phyloP scores from a whole-genome alignment of 176 grass and related monocot species.

The Tuctoria greenei region DNA sequence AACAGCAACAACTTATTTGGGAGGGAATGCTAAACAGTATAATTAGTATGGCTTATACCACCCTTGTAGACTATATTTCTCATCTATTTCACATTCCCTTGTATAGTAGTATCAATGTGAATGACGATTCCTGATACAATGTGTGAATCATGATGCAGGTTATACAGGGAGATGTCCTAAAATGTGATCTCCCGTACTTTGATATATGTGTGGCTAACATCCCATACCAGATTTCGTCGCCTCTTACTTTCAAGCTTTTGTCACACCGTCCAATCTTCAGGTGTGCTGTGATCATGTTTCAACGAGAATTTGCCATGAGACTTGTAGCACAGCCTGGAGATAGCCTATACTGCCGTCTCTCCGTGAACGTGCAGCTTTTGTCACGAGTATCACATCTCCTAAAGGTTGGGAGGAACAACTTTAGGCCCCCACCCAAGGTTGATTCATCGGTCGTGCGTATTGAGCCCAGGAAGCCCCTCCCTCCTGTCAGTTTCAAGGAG shows the following conservation, averaged over 20 bases:
- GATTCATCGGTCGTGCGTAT: constrained; percentile 93
- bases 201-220: constrained; percentile 98
- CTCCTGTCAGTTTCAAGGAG: constrained; percentile 88
- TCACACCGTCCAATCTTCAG: constrained; percentile 82
- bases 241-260: constrained; percentile 85
- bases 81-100: neutral
- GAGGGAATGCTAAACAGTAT: neutral
- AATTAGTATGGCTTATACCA: neutral
- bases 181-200: constrained; percentile 92
- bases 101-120: neutral
- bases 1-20: neutral
- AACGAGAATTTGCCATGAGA: constrained; percentile 93
- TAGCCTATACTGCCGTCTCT: constrained; percentile 86
- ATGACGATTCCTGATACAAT: neutral
- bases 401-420: constrained; percentile 89
- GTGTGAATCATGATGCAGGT: constrained; percentile 46
- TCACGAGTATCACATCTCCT: constrained; percentile 85
- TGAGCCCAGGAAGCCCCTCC: constrained; percentile 77
- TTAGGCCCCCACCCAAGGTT: constrained; percentile 87
- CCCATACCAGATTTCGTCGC: constrained; percentile 91
- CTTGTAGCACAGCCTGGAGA: constrained; percentile 86
- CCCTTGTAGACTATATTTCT: neutral
- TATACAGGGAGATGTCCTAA: constrained; percentile 93
- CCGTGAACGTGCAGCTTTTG: constrained; percentile 83
- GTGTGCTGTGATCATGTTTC: constrained; percentile 97